A percentile compares a stretch with the other conserved stretches of the same genome.
Conservation (phyloP, 495 filamentous ascomycete genomes). For the Trichoderma asperelloides region DNA sequence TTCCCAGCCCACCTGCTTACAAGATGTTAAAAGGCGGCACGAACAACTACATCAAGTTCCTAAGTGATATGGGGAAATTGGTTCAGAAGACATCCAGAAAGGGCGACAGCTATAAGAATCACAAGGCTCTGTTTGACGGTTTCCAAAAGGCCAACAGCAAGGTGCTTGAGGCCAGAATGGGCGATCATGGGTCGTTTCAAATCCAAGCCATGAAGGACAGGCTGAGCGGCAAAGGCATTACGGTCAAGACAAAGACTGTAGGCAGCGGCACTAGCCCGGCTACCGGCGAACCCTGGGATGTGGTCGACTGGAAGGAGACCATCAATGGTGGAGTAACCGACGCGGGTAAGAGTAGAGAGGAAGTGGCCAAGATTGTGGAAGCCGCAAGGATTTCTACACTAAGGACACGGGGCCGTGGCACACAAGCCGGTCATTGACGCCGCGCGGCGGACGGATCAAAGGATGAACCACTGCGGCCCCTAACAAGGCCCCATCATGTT, state of each 20-base stretch:
- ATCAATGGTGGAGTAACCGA: neutral
- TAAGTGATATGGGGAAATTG: neutral
- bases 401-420: neutral
- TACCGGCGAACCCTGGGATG: neutral
- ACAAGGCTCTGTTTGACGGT: slow-evolving; percentile 1
- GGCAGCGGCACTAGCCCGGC: neutral
- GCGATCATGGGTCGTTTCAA: neutral
- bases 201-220: neutral
- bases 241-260: neutral
- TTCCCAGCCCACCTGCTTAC: neutral
- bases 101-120: neutral
- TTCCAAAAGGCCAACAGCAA: neutral
- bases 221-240: neutral
- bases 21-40: neutral
- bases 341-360: neutral
- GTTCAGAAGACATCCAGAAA: neutral
- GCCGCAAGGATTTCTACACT: neutral
- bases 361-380: slow-evolving; percentile 1
- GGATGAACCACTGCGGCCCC: slow-evolving; percentile 2
- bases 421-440: slow-evolving; percentile 4
- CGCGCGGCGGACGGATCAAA: neutral
- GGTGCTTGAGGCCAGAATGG: neutral
- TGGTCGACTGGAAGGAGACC: neutral
- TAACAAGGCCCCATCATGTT: neutral
- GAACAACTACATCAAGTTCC: slow-evolving; percentile 3